These are phyloP conservation scores for Akanthomyces muscarius DNA, from an alignment of 2,329 filamentous ascomycete species.

Conservation along the genomic window DNA sequence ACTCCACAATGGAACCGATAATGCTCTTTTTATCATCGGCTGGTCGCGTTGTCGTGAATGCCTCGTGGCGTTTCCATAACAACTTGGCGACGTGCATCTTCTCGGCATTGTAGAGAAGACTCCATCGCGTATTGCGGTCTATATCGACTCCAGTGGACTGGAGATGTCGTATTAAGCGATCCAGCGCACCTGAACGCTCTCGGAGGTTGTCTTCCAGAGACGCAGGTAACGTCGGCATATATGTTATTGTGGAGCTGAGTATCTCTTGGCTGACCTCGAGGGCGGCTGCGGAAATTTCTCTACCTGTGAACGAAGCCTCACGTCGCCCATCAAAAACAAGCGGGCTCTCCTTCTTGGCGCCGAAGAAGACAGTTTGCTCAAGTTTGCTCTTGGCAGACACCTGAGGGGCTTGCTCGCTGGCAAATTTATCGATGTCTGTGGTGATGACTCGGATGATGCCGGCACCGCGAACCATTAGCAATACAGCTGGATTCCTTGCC, in stretches of 20 bases:
- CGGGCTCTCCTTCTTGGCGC: conserved; percentile 76
- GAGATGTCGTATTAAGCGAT: conserved; percentile 70
- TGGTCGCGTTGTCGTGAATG: conserved; percentile 56
- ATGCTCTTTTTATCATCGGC: conserved; percentile 64
- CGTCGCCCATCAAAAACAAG: conserved; percentile 72
- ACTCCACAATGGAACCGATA: conserved; percentile 69
- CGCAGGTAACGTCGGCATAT: conserved; percentile 67
- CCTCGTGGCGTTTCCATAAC: conserved; percentile 79
- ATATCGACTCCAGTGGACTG: conserved; percentile 62
- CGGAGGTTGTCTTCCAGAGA: conserved; percentile 79
- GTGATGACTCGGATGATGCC: conserved; percentile 58
- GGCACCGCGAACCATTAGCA: conserved; percentile 60
- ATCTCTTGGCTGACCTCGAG: conserved; percentile 77
- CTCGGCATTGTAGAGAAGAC: conserved; percentile 82
- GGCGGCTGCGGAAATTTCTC: conserved; percentile 73
- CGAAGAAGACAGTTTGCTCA: conserved; percentile 93
- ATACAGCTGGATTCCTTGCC: conserved; percentile 58
- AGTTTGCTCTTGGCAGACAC: conserved; percentile 85
- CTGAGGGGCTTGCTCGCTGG: conserved; percentile 52
- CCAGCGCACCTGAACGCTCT: conserved; percentile 67
- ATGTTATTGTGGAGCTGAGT: conserved; percentile 68
- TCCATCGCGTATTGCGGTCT: conserved; percentile 68
- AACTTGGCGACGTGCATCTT: conserved; percentile 74
- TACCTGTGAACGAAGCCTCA: conserved; percentile 60
- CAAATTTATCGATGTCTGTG: conserved; percentile 57